Base-by-base conservation (phyloP, 306 rosid genomes). In the Vachellia collinsii region DNA sequence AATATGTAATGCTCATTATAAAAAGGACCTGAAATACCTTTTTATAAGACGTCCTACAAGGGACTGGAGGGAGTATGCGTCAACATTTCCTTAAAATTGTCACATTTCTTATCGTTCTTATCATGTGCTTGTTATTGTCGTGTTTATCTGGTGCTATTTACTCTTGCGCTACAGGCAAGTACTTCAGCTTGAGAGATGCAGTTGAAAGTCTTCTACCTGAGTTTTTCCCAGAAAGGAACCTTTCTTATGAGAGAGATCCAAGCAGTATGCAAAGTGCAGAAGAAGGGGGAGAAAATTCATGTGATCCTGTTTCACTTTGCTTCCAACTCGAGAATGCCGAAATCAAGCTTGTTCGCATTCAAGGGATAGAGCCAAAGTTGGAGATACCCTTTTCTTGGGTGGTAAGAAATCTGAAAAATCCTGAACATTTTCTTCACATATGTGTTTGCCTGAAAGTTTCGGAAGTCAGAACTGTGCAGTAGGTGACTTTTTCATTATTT, bases 361-460 rank as follows among this genome's bases (percentile, higher is more conserved):
- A 95, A 93, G 99, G 99, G 73, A 95, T 95, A 85, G 90, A 93
- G 78, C 99, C 98, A n/a, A 88, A 72, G 70, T 80, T 88, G 83
- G 90, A 89, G 79, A 90, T 90, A 90, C 99, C 99, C 8, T 95
- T 95, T 80, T 82, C 92, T 75, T 95, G 99, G 99, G 92, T 95
- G 54, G 97, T 88, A 73, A 88, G 83, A 70, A 93, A 91, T 86
- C 83, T 95, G 17, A 87, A 83, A 85, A 92, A 90, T 70, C 99
- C 99, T 1, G 99, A 95, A 78, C 86, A 90, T 87, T 95, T 89
- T 76, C 96, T 95, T 84, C 98, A 93, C 66, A 83, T 93, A 19
- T 93, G 90, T 86, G 92, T 93, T 69, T 95, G 83, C 82, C 56
- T 93, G 79, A 89, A 88, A 86, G 89, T 90, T 77, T 85, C 90